Conservation (phyloP, 257 asterid genomes). For the Buddleja alternifolia region DNA sequence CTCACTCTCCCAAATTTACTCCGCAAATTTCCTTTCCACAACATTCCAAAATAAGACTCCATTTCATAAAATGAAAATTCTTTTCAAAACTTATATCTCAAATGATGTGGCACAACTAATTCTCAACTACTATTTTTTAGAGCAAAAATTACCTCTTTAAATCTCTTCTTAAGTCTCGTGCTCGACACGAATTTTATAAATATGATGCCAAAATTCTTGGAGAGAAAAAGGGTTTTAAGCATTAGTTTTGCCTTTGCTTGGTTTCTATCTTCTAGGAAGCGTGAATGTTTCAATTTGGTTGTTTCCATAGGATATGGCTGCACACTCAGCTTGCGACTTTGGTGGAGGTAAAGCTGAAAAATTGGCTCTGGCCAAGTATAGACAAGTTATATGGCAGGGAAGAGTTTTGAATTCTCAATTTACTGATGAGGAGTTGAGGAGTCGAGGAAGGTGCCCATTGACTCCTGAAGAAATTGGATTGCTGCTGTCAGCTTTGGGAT, state of each 20-base stretch:
- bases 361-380: slow-evolving; percentile 88
- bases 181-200: not conserved
- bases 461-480: slow-evolving; percentile 99
- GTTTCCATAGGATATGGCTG: slow-evolving; percentile 93
- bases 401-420: slow-evolving; percentile 93
- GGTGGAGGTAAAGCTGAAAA: slow-evolving; percentile 99
- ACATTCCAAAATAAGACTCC: no score
- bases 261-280: not conserved
- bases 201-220: not conserved
- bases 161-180: no score
- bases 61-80: no score
- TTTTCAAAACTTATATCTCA: no score
- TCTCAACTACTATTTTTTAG: no score
- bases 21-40: no score
- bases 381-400: slow-evolving; percentile 98
- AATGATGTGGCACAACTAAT: no score
- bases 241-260: not conserved
- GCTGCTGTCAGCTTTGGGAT: slow-evolving; percentile 94
- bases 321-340: slow-evolving; percentile 98
- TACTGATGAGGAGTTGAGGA: slow-evolving; percentile 95
- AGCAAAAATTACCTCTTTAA: no score
- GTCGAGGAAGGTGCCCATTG: slow-evolving; percentile 95
- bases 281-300: slow-evolving; percentile 9
- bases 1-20: not conserved
- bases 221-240: not conserved